Evolutionary conservation across 1,284 basidiomycete genomes (phyloP).

Genomic region (Spongispora temasekensis): DNA sequence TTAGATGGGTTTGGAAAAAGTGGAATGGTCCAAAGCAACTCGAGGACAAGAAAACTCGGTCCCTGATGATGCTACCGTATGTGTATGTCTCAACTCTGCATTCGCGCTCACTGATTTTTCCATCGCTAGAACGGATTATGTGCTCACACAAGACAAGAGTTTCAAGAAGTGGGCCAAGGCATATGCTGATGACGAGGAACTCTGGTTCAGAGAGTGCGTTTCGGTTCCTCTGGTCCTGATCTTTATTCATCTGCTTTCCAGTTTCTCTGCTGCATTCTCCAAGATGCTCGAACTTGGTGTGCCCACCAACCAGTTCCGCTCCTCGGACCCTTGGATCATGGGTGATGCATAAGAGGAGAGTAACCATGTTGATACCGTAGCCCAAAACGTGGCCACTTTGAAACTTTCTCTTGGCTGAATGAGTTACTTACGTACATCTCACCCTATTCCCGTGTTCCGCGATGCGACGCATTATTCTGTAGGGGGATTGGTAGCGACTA

Average conservation of each 20-base stretch:
- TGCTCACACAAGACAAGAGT: constrained; percentile 81
- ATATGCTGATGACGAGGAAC: constrained; percentile 81
- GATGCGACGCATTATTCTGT: too few relatives aligned
- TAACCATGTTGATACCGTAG: too few relatives aligned
- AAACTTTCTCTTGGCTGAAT: too few relatives aligned
- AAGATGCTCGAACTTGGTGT: constrained; percentile 90
- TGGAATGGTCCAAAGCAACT: constrained; percentile 95
- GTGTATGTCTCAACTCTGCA: constrained; percentile 29
- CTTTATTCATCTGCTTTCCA: constrained; percentile 29
- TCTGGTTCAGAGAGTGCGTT: constrained; percentile 83
- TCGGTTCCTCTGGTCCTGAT: not conserved
- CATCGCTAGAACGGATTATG: constrained; percentile 71
- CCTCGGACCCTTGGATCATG: constrained; percentile 72
- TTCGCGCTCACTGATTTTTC: constrained; percentile 2
- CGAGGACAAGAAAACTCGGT: constrained; percentile 86
- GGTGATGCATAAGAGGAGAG: constrained; percentile 50
- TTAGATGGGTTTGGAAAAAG: constrained; percentile 78
- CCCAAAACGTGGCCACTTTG: too few relatives aligned
- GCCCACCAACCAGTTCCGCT: constrained; percentile 72
- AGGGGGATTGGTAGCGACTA: too few relatives aligned
- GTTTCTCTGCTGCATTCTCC: constrained; percentile 77
- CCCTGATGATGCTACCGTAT: constrained; percentile 95
- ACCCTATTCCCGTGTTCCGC: too few relatives aligned
- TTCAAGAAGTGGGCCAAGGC: constrained; percentile 85
- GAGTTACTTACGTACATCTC: too few relatives aligned